Evolutionary conservation across 2,329 filamentous ascomycete species (phyloP).

Genomic region (Exophiala spinifera): DNA sequence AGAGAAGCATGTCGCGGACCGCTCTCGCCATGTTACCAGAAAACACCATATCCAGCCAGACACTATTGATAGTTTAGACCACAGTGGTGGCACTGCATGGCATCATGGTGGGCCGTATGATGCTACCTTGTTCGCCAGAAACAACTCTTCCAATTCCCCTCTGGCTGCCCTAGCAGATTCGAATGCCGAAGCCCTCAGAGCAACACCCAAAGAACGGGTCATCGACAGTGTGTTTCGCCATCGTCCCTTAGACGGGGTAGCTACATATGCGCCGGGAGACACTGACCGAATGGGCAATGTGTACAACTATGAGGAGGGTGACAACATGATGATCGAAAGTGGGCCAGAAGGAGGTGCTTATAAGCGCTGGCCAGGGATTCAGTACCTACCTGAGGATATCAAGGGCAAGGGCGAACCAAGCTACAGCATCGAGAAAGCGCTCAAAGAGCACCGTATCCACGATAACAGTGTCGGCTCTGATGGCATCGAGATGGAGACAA

Average conservation of each 20-base stretch:
- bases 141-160: constrained; percentile 61
- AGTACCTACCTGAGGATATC: constrained; percentile 71
- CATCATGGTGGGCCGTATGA: constrained; percentile 93
- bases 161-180: constrained; percentile 70
- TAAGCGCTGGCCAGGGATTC: constrained; percentile 63
- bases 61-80: constrained; percentile 76
- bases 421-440: constrained; percentile 65
- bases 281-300: constrained; percentile 65
- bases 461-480: constrained; percentile 16
- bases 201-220: constrained; percentile 76
- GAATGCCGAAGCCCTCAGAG: constrained; percentile 73
- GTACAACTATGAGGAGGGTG: constrained; percentile 80
- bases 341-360: constrained; percentile 71
- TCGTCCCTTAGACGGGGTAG: constrained; percentile 76
- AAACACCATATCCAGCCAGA: constrained; percentile 67
- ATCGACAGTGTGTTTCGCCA: constrained; percentile 69
- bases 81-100: constrained; percentile 35
- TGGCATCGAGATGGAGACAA: constrained; percentile 29
- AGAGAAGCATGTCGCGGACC: constrained; percentile 42
- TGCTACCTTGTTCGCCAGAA: constrained; percentile 71
- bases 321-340: constrained; percentile 74
- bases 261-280: constrained; percentile 70
- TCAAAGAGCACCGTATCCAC: constrained; percentile 56
- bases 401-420: constrained; percentile 80
- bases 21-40: constrained; percentile 63